These are phyloP conservation scores for Ascochyta rabiei DNA, from an alignment of 2,329 filamentous ascomycete species.

Conservation along the genomic window DNA sequence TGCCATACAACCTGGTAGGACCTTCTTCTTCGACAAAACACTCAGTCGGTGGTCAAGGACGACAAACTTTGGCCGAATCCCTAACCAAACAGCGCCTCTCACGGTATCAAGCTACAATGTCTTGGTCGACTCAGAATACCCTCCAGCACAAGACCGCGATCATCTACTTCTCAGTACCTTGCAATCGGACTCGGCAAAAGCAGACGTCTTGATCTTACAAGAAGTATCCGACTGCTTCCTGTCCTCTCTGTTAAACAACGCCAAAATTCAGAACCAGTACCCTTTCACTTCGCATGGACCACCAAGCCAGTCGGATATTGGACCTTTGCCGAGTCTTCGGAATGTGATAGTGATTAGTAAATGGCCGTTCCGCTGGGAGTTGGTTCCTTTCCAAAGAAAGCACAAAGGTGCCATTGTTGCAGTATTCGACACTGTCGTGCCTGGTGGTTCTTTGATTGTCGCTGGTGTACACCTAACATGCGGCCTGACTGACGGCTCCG, in stretches of 20 bases:
- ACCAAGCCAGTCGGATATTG: constrained; percentile 58
- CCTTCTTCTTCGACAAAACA: constrained; percentile 38
- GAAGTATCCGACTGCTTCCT: constrained; percentile 71
- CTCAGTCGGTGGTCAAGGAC: constrained; percentile 31
- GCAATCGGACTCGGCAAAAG: constrained; percentile 38
- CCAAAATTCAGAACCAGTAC: constrained; percentile 56
- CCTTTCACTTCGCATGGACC: constrained; percentile 64
- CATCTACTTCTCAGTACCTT: constrained; percentile 45
- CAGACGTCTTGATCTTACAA: constrained; percentile 58
- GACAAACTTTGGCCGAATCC: neutral
- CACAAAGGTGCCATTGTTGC: constrained; percentile 65
- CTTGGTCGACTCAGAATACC: constrained; percentile 48
- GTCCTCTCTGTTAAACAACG: constrained; percentile 58
- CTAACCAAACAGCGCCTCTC: constrained; percentile 22
- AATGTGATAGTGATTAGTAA: constrained; percentile 67
- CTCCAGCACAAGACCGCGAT: constrained; percentile 46
- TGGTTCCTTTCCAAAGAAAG: constrained; percentile 59
- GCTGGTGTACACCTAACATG: constrained; percentile 67
- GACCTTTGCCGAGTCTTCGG: constrained; percentile 64
- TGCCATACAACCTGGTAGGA: constrained; percentile 31
- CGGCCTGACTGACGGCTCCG: constrained; percentile 64
- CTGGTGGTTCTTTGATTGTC: constrained; percentile 54
- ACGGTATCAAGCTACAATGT: constrained; percentile 54
- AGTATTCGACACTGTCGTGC: constrained; percentile 48
- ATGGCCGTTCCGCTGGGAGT: constrained; percentile 61